Evolutionary conservation across 139 green algal species (phyloP), one percentile per base, ranked within the genome.

Genomic region (Volvox reticuliferus): DNA sequence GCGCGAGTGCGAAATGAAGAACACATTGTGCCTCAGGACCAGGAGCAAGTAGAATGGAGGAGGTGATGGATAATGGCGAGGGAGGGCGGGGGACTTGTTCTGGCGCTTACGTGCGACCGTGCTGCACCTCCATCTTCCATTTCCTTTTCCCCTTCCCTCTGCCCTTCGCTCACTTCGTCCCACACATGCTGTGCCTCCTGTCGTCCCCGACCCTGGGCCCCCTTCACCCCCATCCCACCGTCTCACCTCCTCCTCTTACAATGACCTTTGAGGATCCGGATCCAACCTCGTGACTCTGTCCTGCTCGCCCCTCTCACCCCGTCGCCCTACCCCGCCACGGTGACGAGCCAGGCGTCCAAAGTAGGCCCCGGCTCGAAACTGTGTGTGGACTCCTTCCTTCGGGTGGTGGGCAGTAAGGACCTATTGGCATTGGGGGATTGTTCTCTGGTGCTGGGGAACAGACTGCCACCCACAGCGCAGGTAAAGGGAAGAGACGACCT

Each of bases 381-480:
- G 77, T 93, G 90, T 0, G 95, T 97, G 20, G 95, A 97, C 88
- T 92, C 92, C 2, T 97, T 96, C 91, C 84, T 97, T 69, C 91
- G 95, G 0, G 95, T 97, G 33, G 91, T 97, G 50, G 96, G 96
- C n/a, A 92, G 90, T 0, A 22, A 62, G 0, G 95, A 96, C 87
- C 82, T 96, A 22, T 79, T 97, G 30, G 93, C 93, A 0, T 86
- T 97, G 36, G 95, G 95, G 16, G 95, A 97, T 90, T 96, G 92
- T 93, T 86, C 22, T 79, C 87, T 77, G 35, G 44, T 97, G 71
- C 67, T 95, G 88, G 78, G 78, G 6, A 79, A 82, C 33, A 83
- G 81, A 20, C 91, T 97, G 87, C 95, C 95, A 0, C 50, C 95
- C 26, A 97, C 95, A 0, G 95, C 95, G 0, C 95, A 97, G 93